phyloP scores from a whole-genome alignment of 2,329 filamentous ascomycete species.

The Phaeophleospora eucalypticola region DNA sequence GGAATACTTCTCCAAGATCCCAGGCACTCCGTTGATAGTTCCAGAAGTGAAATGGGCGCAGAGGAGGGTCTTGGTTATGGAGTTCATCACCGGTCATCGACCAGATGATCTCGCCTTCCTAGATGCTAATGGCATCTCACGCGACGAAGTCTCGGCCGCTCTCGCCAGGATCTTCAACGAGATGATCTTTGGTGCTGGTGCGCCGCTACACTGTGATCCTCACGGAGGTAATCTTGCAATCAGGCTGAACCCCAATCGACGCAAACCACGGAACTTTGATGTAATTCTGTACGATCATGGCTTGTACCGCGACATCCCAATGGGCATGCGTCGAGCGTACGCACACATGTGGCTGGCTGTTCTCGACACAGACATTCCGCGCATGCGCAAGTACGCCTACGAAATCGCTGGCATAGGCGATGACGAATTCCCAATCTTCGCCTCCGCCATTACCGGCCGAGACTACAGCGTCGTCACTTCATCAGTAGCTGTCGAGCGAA shows the following conservation, averaged over 20 bases:
- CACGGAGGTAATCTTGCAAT: slow-evolving; percentile 96
- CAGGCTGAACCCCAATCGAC: slow-evolving; percentile 63
- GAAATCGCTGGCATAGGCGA: slow-evolving; percentile 87
- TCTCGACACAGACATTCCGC: slow-evolving; percentile 77
- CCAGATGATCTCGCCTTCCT: slow-evolving; percentile 86
- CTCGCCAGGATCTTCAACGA: slow-evolving; percentile 95
- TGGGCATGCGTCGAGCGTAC: slow-evolving; percentile 73
- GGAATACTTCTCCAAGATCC: slow-evolving; percentile 72
- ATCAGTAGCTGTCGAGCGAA: slow-evolving; percentile 56
- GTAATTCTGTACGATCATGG: slow-evolving; percentile 96
- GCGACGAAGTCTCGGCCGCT: slow-evolving; percentile 90
- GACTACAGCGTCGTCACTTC: slow-evolving; percentile 72
- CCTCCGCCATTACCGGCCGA: slow-evolving; percentile 89
- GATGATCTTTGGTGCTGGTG: slow-evolving; percentile 92
- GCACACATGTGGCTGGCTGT: slow-evolving; percentile 97
- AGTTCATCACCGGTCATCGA: slow-evolving; percentile 78
- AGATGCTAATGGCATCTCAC: slow-evolving; percentile 80
- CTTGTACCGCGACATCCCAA: slow-evolving; percentile 86
- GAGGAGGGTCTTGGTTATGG: slow-evolving; percentile 90
- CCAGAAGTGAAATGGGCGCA: slow-evolving; percentile 87
- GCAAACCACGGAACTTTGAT: slow-evolving; percentile 73
- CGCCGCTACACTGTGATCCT: slow-evolving; percentile 91
- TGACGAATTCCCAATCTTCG: slow-evolving; percentile 90
- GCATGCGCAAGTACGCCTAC: slow-evolving; percentile 83
- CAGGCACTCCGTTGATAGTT: slow-evolving; percentile 76